phyloP scores from a whole-genome alignment of 306 rosid genomes.

The Trichosanthes truncata region DNA sequence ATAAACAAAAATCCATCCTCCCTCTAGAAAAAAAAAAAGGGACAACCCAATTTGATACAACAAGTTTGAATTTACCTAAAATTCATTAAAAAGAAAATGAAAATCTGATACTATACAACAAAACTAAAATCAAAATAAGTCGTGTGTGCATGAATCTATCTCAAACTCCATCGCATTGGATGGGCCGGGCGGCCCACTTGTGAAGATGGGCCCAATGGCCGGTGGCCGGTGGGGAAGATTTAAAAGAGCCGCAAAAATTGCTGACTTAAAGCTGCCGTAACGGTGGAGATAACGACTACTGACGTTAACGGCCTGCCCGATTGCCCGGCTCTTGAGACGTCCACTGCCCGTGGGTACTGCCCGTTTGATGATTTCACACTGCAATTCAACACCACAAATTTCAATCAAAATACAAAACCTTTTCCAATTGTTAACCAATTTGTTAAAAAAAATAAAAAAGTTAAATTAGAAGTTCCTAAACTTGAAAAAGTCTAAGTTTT shows the following conservation, averaged over 20 bases:
- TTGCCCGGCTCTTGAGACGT: slow-evolving; percentile 16
- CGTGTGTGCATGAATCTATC: not conserved
- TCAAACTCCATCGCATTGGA: not conserved
- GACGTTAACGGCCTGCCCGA: not conserved
- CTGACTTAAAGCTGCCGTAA: slow-evolving; percentile 13
- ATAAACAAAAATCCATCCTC: not conserved
- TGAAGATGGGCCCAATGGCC: not conserved
- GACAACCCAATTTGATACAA: not conserved
- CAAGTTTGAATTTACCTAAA: not conserved
- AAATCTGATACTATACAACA: not conserved
- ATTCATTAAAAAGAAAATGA: not conserved
- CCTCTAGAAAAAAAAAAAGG: not conserved
- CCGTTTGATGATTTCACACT: slow-evolving; percentile 60
- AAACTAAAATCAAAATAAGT: not conserved
- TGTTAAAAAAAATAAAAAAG: too few species aligned
- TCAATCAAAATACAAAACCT: not conserved
- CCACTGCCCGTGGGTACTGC: slow-evolving; percentile 30
- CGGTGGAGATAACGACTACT: not conserved
- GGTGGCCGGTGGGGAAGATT: not conserved
- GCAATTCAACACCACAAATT: slow-evolving; percentile 17
- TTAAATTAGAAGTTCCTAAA: too few species aligned
- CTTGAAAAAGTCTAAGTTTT: too few species aligned
- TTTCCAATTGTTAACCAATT: too few species aligned
- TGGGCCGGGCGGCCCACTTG: not conserved
- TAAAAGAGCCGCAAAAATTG: not conserved